A percentile compares a stretch with the other conserved stretches of the same genome.
Conservation (phyloP, 768 basidiomycete species). For the Boletus reticuloceps region DNA sequence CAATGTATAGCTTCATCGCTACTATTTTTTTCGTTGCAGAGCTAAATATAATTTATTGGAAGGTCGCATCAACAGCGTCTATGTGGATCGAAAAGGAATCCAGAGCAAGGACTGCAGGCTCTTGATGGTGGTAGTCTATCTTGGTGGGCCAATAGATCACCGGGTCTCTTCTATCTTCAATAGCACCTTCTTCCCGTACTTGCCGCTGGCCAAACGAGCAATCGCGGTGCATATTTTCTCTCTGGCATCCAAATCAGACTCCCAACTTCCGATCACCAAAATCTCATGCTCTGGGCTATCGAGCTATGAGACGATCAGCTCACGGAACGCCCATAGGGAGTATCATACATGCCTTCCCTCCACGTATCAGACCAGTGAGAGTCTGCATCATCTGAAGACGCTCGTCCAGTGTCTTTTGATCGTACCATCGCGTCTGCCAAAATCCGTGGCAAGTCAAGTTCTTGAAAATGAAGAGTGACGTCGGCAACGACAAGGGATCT, state of each 20-base stretch:
- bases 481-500: constrained; percentile 71
- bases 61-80: too few relatives aligned
- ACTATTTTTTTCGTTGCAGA: too few relatives aligned
- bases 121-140: too few relatives aligned
- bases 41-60: neutral
- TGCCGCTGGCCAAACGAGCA: constrained; percentile 34
- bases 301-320: constrained; percentile 43
- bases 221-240: constrained; percentile 35
- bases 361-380: constrained; percentile 51
- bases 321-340: neutral
- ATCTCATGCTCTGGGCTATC: constrained; percentile 69
- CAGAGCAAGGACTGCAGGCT: too few relatives aligned
- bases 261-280: constrained; percentile 44
- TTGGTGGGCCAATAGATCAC: neutral
- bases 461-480: constrained; percentile 82
- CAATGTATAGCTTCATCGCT: neutral
- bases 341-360: constrained; percentile 46
- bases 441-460: constrained; percentile 75
- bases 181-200: constrained; percentile 49
- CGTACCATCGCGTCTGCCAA: constrained; percentile 77
- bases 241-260: constrained; percentile 38
- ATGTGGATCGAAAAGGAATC: too few relatives aligned
- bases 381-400: constrained; percentile 49
- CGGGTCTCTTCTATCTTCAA: constrained; percentile 36
- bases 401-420: constrained; percentile 44